Base-by-base conservation (phyloP, 1,139 yeast genomes). In the Yamadazyma kanchanaburiensis region DNA sequence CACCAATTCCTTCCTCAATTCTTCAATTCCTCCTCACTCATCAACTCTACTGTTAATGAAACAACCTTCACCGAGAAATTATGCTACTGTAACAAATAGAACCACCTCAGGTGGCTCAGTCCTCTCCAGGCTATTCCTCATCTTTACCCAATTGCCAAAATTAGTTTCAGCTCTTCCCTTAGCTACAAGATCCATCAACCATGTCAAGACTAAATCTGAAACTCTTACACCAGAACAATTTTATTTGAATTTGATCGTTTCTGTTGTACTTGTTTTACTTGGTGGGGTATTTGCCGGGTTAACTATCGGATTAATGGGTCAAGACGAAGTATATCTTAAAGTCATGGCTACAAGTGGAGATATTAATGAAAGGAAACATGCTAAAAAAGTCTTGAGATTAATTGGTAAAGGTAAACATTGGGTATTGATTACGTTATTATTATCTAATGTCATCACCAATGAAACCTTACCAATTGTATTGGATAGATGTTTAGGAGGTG, bases 271-370 rank as follows among this genome's bases (percentile, higher is more conserved):
- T 21, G 97, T 91, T 2, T 54, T 91, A 24, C 71, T 88, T 4
- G 98, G 98, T 30, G 98, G 98, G 42, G 84, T 88, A 10, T 91
- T 91, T 65, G 97, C 98, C 2, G 98, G 97, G 6, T 66, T 91
- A 31, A 91, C 98, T 15, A 69, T 91, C 34, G 97, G 94, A 3
- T 71, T 91, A 19, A 91, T 91, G 98, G 97, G 97, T 40, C 97
- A 89, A 58, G 97, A 91, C 55, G 97, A 89, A 58, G 94, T 89
- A 23, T 86, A 88, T 48, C 60, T 82, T 38, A 81, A 79, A 51
- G 94, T 83, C 16, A 78, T 83, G 42, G 74, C 79, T 25, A 66
- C 74, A 15, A 65, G 75, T 24, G 81, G 82, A 17, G 77, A 75
- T 15, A 55, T 62, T 2, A 45, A 55, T 12, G 97, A 91, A 56